Evolutionary conservation across 805 yeast species (phyloP), one percentile per base, ranked within the genome.

Genomic region (Kluyveromyces nonfermentans): DNA sequence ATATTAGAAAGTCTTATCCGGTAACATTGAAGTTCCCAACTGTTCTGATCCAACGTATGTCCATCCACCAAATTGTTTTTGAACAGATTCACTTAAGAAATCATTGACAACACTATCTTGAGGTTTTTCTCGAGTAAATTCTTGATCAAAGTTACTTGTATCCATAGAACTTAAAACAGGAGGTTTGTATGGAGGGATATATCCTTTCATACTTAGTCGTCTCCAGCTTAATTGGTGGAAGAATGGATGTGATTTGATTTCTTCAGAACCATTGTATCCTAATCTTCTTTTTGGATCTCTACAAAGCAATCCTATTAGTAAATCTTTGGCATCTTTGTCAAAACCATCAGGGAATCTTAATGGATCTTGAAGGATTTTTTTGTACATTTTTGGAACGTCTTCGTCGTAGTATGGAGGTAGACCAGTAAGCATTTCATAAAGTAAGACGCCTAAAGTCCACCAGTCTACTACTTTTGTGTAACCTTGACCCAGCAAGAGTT

Each of bases 31-130:
- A 41, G 62, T 63, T 16, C 71, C 71, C 32, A 71, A 47, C 45
- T 68, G 71, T 46, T 70, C 75, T 40, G 73, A 80, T 2, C 93
- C 94, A 39, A 82, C 85, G 64, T 89, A 90, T 2, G 97, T 90
- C 98, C 98, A 93, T 6, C 98, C 97, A 38, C 96, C 97, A 71
- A 93, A 93, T 67, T 93, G 97, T 60, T 84, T 80, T 65, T 93
- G 98, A n/a, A 93, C 96, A 55, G 89, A 78, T 54, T 88, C 97
- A 57, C 94, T 85, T 49, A 93, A 73, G 53, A 76, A 86, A 57
- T 86, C 95, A 61, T 89, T 95, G 15, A 89, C 96, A 10, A 93
- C 97, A 49, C 95, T 85, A 62, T 93, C 98, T 52, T 86, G 82
- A 4, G 98, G 97, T 54, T 82, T 79, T 57, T 93, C 97, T 56